These are phyloP conservation scores for Pseudognaphalium luteoalbum DNA, from an alignment of 129 eudicot species.

Conservation along the genomic window DNA sequence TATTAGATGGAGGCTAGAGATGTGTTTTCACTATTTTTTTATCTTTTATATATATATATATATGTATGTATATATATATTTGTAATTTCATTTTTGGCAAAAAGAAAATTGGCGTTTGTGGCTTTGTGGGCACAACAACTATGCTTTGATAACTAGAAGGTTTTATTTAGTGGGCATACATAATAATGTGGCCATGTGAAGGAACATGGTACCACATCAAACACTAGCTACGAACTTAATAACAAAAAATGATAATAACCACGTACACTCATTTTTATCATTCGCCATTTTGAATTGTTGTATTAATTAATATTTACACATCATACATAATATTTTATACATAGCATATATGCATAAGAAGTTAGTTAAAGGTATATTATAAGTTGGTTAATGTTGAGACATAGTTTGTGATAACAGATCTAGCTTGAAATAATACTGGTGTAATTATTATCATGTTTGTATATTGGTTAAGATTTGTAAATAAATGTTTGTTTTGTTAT, in stretches of 20 bases:
- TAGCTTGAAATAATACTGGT: no score
- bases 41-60: no score
- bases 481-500: no score
- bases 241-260: conserved; percentile 11
- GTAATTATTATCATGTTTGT: no score
- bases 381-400: no score
- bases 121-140: conserved; percentile 40
- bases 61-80: no score
- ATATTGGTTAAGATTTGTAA: no score
- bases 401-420: no score
- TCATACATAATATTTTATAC: background rate
- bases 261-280: background rate
- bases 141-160: conserved; percentile 28
- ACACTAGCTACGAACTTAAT: conserved; percentile 20
- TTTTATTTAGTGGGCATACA: conserved; percentile 22
- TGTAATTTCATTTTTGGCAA: background rate
- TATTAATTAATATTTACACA: background rate
- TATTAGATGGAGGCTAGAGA: no score
- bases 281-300: conserved; percentile 1
- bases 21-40: no score
- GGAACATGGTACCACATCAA: conserved; percentile 43
- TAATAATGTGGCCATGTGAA: conserved; percentile 40
- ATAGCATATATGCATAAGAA: no score
- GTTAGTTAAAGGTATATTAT: no score
- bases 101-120: conserved; percentile 35